A percentile compares a stretch with the other conserved stretches of the same genome.
Evolutionary conservation across 257 asterid genomes (phyloP).

Genomic region (Catharanthus roseus): DNA sequence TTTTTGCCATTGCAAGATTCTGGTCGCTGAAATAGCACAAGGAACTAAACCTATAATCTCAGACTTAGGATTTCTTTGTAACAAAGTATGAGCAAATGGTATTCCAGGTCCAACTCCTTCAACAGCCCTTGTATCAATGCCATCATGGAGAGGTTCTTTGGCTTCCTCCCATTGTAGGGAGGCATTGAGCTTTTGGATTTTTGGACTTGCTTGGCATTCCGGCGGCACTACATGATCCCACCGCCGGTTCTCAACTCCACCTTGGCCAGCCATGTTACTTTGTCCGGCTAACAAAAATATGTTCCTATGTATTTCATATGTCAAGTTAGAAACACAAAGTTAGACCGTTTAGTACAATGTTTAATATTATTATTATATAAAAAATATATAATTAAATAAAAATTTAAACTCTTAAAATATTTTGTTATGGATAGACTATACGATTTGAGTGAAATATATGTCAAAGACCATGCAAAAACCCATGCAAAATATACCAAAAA

Average conservation of each 20-base stretch:
- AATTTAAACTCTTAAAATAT: too few species aligned
- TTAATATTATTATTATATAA: too few species aligned
- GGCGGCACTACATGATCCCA: constrained; percentile 59
- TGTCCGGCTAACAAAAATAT: constrained; percentile 70
- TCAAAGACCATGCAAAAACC: too few species aligned
- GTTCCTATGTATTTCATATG: constrained; percentile 4
- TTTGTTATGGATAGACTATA: too few species aligned
- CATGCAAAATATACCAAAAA: too few species aligned
- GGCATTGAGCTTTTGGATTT: constrained; percentile 33
- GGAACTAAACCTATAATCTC: constrained; percentile 66
- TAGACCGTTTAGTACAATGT: too few species aligned
- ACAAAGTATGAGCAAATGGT: constrained; percentile 38
- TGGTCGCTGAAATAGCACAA: constrained; percentile 68
- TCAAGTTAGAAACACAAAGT: neutral
- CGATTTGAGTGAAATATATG: too few species aligned
- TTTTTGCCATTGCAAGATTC: constrained; percentile 49
- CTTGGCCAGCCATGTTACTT: constrained; percentile 85
- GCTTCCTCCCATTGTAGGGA: constrained; percentile 57
- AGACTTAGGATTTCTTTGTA: constrained; percentile 20
- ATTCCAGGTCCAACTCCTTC: constrained; percentile 77
- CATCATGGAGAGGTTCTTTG: constrained; percentile 59
- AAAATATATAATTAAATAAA: too few species aligned
- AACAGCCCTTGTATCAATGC: constrained; percentile 38
- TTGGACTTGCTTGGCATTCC: constrained; percentile 25
- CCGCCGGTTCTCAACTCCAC: constrained; percentile 32